Evolutionary conservation across 306 rosid species (phyloP).

Genomic region (Crotalaria pallida): DNA sequence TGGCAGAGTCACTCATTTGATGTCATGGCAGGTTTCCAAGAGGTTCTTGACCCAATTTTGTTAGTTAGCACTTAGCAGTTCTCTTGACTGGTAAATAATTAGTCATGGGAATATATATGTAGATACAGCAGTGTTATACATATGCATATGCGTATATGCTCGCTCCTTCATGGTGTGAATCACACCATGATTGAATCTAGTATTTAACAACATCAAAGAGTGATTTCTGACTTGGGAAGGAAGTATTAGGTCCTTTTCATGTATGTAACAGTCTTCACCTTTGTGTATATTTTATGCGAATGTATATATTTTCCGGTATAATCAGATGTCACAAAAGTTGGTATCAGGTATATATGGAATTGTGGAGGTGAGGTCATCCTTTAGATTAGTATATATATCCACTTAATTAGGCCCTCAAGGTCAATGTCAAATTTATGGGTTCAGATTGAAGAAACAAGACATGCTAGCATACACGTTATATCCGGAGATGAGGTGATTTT

Average conservation of each 20-base stretch:
- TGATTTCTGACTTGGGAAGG: conserved; percentile 28
- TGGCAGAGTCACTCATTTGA: conserved; percentile 70
- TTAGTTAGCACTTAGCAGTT: conserved; percentile 65
- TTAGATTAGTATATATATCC: background rate
- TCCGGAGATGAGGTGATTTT: no score
- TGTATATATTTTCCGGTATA: conserved; percentile 24
- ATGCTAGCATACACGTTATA: no score
- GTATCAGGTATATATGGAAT: background rate
- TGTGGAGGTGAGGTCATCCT: background rate
- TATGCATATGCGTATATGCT: conserved; percentile 25
- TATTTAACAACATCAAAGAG: conserved; percentile 21
- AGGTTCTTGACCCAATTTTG: conserved; percentile 66
- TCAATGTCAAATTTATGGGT: background rate
- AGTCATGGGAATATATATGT: conserved; percentile 37
- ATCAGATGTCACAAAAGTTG: background rate
- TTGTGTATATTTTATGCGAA: conserved; percentile 21
- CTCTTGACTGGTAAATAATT: conserved; percentile 26
- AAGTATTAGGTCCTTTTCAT: conserved; percentile 27
- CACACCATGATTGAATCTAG: conserved; percentile 25
- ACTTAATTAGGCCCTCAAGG: background rate
- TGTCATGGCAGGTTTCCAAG: conserved; percentile 7
- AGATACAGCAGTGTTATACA: conserved; percentile 43
- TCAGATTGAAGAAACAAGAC: no score
- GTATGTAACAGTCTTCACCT: conserved; percentile 19
- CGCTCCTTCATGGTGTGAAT: conserved; percentile 41